Evolutionary conservation across 169 alveolate species (phyloP), one percentile per base, ranked within the genome.

Genomic region (Besnoitia besnoiti): DNA sequence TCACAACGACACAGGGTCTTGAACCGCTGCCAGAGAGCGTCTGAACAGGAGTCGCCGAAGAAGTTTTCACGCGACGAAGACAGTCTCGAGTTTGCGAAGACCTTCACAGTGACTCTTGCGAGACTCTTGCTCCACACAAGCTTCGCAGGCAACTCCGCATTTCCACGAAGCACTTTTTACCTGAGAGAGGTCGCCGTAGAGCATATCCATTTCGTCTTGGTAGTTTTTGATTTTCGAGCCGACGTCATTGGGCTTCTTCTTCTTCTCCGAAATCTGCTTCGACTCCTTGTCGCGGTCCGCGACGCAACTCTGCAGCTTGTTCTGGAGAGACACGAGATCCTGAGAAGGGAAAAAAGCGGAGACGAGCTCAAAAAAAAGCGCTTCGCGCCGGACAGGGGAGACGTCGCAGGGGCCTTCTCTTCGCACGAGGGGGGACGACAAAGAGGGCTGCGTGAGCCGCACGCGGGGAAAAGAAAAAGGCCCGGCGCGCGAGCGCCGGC

Each of bases 231-330:
- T 55, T 37, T 40, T 21, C 37, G 85, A 37, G 46, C 73, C 85
- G 27, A 62, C 33, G 61, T 59, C 85, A n/a, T 87, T 87, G 40
- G 92, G 92, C 67, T 87, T 87, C 47, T 87, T 87, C 92, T 87
- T 87, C 85, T 87, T 87, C 85, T 87, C 92, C 39, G 55, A 59
- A 39, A 87, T 14, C 33, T 39, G 67, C 73, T 75, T 61, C 49
- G 47, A 49, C 73, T 73, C 85, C 35, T 87, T 87, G 39, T 39
- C 85, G 55, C 47, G 37, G 12, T 21, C 92, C 67, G 61, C 73
- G 14, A 87, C 47, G 44, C 35, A 14, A 2, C 33, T 4, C 46
- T 62, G 55, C 84, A 87, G 37, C 67, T 87, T 87, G 16, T 47
- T 47, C 85, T 62, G 85, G 51, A 87, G 85, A 2, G 92, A 55